phyloP scores from a whole-genome alignment of 495 filamentous ascomycete species.

The Penicillium riverlandense region DNA sequence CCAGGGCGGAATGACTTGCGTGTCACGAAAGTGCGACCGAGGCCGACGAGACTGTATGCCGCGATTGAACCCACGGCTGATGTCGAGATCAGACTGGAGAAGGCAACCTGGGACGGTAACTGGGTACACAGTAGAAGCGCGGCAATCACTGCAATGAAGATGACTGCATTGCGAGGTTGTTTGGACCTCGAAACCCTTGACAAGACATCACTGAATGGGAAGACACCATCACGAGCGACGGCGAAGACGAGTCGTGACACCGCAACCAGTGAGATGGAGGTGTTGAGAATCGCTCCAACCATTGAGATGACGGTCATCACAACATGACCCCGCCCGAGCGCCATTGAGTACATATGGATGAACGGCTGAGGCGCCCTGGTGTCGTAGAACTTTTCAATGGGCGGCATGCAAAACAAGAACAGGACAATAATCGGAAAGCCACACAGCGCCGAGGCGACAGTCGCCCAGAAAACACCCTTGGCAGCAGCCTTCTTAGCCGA shows the following conservation, averaged over 20 bases:
- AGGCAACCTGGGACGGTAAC: slow-evolving; percentile 28
- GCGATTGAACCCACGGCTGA: slow-evolving; percentile 29
- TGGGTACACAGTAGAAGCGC: slow-evolving; percentile 29
- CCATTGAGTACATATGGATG: slow-evolving; percentile 29
- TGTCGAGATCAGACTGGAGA: slow-evolving; percentile 25
- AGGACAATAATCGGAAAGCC: slow-evolving; percentile 30
- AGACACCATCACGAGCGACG: slow-evolving; percentile 29
- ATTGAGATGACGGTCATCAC: slow-evolving; percentile 30
- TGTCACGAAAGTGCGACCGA: slow-evolving; percentile 25
- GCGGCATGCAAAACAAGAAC: slow-evolving; percentile 30
- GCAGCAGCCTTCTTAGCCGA: slow-evolving; percentile 30
- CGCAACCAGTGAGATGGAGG: slow-evolving; percentile 30
- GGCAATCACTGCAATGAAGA: slow-evolving; percentile 24
- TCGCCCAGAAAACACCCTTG: slow-evolving; percentile 30
- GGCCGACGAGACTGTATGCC: slow-evolving; percentile 26
- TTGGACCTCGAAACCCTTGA: slow-evolving; percentile 26
- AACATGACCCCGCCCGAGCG: slow-evolving; percentile 27
- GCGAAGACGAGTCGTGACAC: slow-evolving; percentile 33
- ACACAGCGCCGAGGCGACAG: slow-evolving; percentile 25
- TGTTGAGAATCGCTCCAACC: slow-evolving; percentile 27
- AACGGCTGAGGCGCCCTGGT: slow-evolving; percentile 30
- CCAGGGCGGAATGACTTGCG: slow-evolving; percentile 24
- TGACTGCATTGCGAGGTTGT: slow-evolving; percentile 31
- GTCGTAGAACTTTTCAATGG: slow-evolving; percentile 23
- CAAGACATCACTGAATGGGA: slow-evolving; percentile 25